Evolutionary conservation across 352 stramenopile species (phyloP), one percentile per base, ranked within the genome.

Genomic region (Hyaloperonospora brassicae): DNA sequence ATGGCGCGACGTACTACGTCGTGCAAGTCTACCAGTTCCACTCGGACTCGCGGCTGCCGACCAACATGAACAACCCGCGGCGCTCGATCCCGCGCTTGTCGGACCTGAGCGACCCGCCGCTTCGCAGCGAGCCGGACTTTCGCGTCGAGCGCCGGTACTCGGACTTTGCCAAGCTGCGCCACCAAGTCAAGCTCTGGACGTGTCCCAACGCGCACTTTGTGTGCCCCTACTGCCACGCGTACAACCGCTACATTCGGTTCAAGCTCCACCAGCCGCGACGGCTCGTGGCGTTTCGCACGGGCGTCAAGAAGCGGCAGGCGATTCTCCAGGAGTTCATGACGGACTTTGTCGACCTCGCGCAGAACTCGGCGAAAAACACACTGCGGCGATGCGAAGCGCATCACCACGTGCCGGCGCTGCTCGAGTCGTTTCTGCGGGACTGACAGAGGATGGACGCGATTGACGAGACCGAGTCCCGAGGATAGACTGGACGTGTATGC

Each of bases 21-120:
- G 39, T 87, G 27, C 62, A 84, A 24, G 64, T 84, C 2, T 85
- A 57, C 62, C 68, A 76, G 35, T 75, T 71, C 61, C 66, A 82
- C 55, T 70, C 61, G 49, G 66, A 73, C 50, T 79, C 72, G 45
- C 66, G 72, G 1, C 54, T 79, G 45, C 72, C 72, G 5, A 76
- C 72, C 24, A 70, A 70, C 55, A 47, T 74, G 55, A 72, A 72
- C 50, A 73, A 72, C 55, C 66, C 66, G 17, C 72, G 66, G 17
- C 17, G 17, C 17, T 17, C 17, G 17, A 17, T 17, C 17, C 17
- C 17, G 17, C 17, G 17, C 17, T 17, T 17, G 17, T 17, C 17
- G 17, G 17, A 17, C 17, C 17, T 17, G 17, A 17, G 17, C 17
- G 17, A 17, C 17, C 17, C 17, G 17, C 17, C 17, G 17, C 17